phyloP scores from a whole-genome alignment of 768 basidiomycete genomes.

The Pleurotus djamor region DNA sequence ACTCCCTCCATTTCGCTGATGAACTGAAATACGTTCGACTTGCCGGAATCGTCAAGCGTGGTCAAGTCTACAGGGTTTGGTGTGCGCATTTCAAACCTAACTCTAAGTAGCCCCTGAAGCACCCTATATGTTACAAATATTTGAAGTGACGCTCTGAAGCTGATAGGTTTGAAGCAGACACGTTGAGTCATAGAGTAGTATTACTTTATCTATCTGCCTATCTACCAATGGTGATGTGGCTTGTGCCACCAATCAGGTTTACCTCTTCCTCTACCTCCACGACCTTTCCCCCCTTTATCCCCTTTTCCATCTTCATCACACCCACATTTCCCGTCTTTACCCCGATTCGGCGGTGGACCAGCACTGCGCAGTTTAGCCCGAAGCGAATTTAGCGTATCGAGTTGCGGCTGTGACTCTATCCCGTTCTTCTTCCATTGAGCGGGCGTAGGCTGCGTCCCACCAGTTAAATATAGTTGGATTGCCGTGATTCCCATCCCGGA shows the following conservation, averaged over 20 bases:
- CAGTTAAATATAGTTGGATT: background rate
- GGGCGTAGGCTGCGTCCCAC: background rate
- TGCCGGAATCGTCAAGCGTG: background rate
- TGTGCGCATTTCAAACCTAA: background rate
- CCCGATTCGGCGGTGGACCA: too few species aligned
- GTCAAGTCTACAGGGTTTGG: background rate
- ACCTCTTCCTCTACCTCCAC: background rate
- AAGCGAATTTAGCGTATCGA: background rate
- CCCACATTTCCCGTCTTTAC: too few species aligned
- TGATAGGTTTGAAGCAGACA: too few species aligned
- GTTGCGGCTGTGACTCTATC: background rate
- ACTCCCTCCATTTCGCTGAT: too few species aligned
- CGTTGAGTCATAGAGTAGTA: too few species aligned
- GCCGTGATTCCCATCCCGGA: background rate
- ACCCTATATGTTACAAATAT: background rate
- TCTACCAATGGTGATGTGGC: too few species aligned
- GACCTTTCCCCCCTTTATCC: too few species aligned
- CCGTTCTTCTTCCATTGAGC: background rate
- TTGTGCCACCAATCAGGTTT: background rate
- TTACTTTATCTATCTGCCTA: too few species aligned
- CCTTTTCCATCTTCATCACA: too few species aligned
- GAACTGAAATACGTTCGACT: background rate
- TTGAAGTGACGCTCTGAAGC: too few species aligned
- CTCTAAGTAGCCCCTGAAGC: too few species aligned
- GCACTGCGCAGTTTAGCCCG: background rate